Evolutionary conservation across 2,329 filamentous ascomycete genomes (phyloP).

Genomic region (Colletotrichum euphorbiae): DNA sequence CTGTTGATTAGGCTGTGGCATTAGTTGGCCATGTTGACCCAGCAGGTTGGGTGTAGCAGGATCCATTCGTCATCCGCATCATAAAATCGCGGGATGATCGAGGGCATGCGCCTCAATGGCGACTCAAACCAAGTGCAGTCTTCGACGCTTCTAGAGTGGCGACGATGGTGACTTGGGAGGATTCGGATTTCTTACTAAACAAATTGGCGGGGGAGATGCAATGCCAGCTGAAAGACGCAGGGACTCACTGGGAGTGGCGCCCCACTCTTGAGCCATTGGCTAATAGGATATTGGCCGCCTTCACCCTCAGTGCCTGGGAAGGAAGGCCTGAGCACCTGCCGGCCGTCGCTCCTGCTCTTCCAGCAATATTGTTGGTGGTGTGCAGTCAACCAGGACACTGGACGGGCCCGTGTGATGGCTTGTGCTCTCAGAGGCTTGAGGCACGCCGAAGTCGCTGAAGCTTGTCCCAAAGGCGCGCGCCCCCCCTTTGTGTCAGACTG

Average conservation of each 20-base stretch:
- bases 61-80: constrained; percentile 19
- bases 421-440: constrained; percentile 13
- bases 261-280: constrained; percentile 10
- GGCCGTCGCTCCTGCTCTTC: neutral
- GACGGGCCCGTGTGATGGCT: neutral
- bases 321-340: constrained; percentile 7
- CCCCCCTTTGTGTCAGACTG: neutral
- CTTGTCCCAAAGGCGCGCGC: neutral
- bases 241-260: neutral
- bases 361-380: neutral
- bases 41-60: constrained; percentile 26
- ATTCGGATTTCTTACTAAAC: neutral
- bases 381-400: constrained; percentile 8
- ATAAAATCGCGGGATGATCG: too few species aligned
- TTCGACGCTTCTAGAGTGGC: neutral
- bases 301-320: neutral
- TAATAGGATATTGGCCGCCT: neutral
- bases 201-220: neutral
- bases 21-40: constrained; percentile 29
- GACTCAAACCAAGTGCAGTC: neutral
- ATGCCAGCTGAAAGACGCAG: neutral
- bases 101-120: neutral
- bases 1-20: constrained; percentile 10
- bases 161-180: neutral
- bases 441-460: constrained; percentile 21